Percentiles rank a stretch among this genome's conserved stretches.
Conservation (phyloP, 805 yeast species). For the Scheffersomyces coipomensis region DNA sequence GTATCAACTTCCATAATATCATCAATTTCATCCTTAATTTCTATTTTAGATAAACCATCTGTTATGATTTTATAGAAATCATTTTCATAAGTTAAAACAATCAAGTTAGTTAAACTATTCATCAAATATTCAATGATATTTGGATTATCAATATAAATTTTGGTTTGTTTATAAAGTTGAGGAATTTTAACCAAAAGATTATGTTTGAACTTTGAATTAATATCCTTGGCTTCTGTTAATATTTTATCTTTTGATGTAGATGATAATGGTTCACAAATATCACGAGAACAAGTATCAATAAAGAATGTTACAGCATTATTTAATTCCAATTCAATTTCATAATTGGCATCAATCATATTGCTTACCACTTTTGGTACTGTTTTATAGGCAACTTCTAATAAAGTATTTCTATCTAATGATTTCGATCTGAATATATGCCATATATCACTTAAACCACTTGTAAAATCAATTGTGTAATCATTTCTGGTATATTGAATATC, state of each 20-base stretch:
- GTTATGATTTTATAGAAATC: slow-evolving; percentile 38
- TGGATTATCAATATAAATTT: slow-evolving; percentile 54
- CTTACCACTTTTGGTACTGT: slow-evolving; percentile 78
- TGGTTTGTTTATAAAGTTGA: slow-evolving; percentile 50
- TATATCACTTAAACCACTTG: slow-evolving; percentile 58
- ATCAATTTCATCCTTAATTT: slow-evolving; percentile 17
- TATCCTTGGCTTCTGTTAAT: slow-evolving; percentile 24
- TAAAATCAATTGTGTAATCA: slow-evolving; percentile 77
- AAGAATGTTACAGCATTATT: slow-evolving; percentile 68
- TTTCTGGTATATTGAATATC: slow-evolving; percentile 75
- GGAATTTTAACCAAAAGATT: slow-evolving; percentile 57
- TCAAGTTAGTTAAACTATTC: slow-evolving; percentile 42
- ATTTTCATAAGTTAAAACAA: slow-evolving; percentile 55
- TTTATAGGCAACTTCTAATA: slow-evolving; percentile 56
- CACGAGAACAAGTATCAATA: slow-evolving; percentile 48
- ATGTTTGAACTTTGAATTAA: slow-evolving; percentile 43
- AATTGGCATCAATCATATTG: slow-evolving; percentile 74
- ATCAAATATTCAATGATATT: slow-evolving; percentile 35
- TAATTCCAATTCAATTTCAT: slow-evolving; percentile 71
- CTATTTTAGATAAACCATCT: slow-evolving; percentile 18
- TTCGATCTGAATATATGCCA: slow-evolving; percentile 37
- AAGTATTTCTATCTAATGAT: slow-evolving; percentile 43
- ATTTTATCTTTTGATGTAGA: slow-evolving; percentile 10
- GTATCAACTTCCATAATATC: slow-evolving; percentile 66
- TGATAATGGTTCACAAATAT: slow-evolving; percentile 45